A percentile compares a stretch with the other conserved stretches of the same genome.
phyloP scores from a whole-genome alignment of 108 stramenopile genomes.

The Fragilariopsis cylindrus region DNA sequence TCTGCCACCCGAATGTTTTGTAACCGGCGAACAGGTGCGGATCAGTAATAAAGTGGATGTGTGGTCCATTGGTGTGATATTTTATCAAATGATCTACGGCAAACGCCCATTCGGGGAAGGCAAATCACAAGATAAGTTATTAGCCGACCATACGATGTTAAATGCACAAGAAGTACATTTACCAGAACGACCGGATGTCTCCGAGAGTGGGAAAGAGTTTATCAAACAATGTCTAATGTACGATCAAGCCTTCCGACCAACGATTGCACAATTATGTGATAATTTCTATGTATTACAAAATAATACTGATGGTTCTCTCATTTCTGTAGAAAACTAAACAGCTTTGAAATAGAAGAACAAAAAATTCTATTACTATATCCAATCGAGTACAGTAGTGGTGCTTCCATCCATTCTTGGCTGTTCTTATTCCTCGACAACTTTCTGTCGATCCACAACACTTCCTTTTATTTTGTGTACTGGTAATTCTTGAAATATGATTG shows the following conservation, averaged over 20 bases:
- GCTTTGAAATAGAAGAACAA: no score
- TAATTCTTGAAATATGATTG: no score
- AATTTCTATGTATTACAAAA: constrained; percentile 64
- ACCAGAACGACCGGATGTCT: constrained; percentile 80
- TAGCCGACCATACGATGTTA: constrained; percentile 89
- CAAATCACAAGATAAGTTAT: constrained; percentile 90
- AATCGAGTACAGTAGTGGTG: no score
- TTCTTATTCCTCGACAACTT: no score
- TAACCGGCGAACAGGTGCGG: constrained; percentile 73
- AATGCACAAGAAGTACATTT: constrained; percentile 92
- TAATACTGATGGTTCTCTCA: no score
- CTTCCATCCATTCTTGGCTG: no score
- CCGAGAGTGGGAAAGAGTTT: constrained; percentile 91
- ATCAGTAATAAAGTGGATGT: constrained; percentile 98
- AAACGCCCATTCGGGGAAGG: constrained; percentile 98
- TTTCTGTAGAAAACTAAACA: no score
- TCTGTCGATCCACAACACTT: no score
- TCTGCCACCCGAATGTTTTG: constrained; percentile 98
- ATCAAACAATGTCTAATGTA: constrained; percentile 90
- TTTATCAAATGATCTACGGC: constrained; percentile 99
- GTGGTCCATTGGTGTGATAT: constrained; percentile 99
- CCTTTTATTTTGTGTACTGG: no score
- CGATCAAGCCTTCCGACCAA: constrained; percentile 89
- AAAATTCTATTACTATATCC: no score
- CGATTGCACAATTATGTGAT: constrained; percentile 82